Base-by-base conservation (phyloP, 257 asterid species). In the Leptodermis oblonga region DNA sequence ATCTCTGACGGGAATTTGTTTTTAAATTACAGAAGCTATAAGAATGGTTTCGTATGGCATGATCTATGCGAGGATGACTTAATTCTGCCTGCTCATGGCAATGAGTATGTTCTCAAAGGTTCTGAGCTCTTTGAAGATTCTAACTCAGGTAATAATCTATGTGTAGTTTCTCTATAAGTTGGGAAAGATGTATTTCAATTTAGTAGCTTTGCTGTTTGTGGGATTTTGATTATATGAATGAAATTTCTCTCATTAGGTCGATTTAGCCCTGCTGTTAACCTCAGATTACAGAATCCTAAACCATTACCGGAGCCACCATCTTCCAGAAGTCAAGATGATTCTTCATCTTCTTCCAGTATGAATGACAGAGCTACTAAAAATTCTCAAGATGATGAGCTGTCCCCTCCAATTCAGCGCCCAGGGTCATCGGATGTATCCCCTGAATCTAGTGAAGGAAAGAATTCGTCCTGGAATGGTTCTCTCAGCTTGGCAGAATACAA, bases 1-100 rank as follows among this genome's bases (percentile, higher is more conserved):
- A 8, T 23, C 22, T 25, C n/a, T 13, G 13, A 45, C 56, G 17
- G 34, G 25, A n/a, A 18, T 33, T 15, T 70, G 20, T 78, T 69
- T 72, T 72, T 23, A 60, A 46, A 26, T 14, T 61, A 73, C 85
- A 94, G 97, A 84, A 85, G 93, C 82, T 89, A 94, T 60, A 94
- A 91, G 84, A 86, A 81, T 55, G 98, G 99, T 4, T 94, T 78
- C 75, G 98, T 94, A 22, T 94, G 99, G 99, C 97, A 87, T 72
- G 98, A 94, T 88, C 93, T 94, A 22, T 83, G 86, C 63, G 91
- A 84, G 8, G 94, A 94, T 46, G 99, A 94, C 81, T 70, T 91
- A 49, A 88, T 94, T 70, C 88, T 89, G 73, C 98, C 99, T 15
- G 92, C 95, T 74, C 95, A 89, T 49, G 92, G 90, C 42, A 83